Conservation (phyloP, 768 basidiomycete genomes). For the Termitomyces sp. region DNA sequence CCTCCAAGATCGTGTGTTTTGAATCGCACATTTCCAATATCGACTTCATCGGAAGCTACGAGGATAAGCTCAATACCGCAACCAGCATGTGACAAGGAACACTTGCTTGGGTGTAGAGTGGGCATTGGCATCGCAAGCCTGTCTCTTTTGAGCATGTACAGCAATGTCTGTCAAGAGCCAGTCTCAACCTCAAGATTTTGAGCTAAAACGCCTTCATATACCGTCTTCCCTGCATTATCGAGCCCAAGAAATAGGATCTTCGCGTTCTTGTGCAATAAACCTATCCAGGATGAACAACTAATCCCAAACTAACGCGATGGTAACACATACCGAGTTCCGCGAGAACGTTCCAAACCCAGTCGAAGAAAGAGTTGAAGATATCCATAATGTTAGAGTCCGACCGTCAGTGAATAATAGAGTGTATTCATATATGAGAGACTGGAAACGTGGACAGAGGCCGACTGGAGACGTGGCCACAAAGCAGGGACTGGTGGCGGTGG, state of each 20-base stretch:
- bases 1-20: conserved; percentile 98
- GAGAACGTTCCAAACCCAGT: conserved; percentile 97
- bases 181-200: not conserved
- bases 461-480: not conserved
- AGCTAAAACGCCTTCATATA: conserved; percentile 34
- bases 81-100: conserved; percentile 12
- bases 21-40: conserved; percentile 98
- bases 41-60: conserved; percentile 96
- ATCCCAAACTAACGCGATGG: not conserved
- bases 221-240: conserved; percentile 99
- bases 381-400: conserved; percentile 3
- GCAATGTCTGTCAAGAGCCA: conserved; percentile 61
- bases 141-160: conserved; percentile 99
- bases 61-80: not conserved
- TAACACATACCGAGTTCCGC: conserved; percentile 76
- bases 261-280: conserved; percentile 94
- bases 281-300: conserved; percentile 36
- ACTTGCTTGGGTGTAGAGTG: conserved; percentile 92
- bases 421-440: not conserved
- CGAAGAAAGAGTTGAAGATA: conserved; percentile 72
- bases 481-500: too few relatives aligned
- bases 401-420: not conserved
- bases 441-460: not conserved
- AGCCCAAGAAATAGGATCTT: conserved; percentile 99
- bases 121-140: conserved; percentile 95